Evolutionary conservation across 345 rosid genomes (phyloP), one percentile per base, ranked within the genome.

Genomic region (Mercurialis annua): DNA sequence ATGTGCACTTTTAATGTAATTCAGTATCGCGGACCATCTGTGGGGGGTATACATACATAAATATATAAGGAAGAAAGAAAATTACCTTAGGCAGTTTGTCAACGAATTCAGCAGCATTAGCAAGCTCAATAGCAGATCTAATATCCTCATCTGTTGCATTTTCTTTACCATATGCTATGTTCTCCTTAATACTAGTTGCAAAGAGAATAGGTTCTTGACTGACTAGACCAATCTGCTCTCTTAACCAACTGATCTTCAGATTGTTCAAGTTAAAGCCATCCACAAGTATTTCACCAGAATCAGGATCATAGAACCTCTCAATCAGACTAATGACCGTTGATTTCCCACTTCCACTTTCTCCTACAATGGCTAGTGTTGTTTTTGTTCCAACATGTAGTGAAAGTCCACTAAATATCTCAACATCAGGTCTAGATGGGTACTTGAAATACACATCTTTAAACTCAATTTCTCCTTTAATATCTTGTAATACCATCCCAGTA

Each of bases 301-400:
- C 80, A 40, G 93, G 93, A 74, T 87, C 93, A 61, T 87, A 87
- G 72, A 87, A 87, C 38, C 93, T 81, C 81, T 87, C 88, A 1
- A 87, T 17, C 6, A 87, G 81, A 79, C 90, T 82, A 29, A 87
- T 73, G 1, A 87, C 90, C 6, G 93, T 87, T 33, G 93, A 87
- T 71, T 87, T 87, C 20, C 93, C 93, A 49, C 93, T 87, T 18
- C 93, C 93, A 62, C 93, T 87, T 46, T 85, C 88, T 16, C 93
- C 93, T 12, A 87, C 90, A 24, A 87, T 66, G 38, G 92, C 90
- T 48, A 82, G 80, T 23, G 88, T 87, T 66, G 73, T 78, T 6
- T 87, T 90, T 8, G 84, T 82, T 0, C 79, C 81, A 23, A 85
- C 77, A 23, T 66, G 38, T 61, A 87, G 59, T 6, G 88, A 82